Base-by-base conservation (phyloP, 2,329 filamentous ascomycete genomes). In the Penicillium sp. region DNA sequence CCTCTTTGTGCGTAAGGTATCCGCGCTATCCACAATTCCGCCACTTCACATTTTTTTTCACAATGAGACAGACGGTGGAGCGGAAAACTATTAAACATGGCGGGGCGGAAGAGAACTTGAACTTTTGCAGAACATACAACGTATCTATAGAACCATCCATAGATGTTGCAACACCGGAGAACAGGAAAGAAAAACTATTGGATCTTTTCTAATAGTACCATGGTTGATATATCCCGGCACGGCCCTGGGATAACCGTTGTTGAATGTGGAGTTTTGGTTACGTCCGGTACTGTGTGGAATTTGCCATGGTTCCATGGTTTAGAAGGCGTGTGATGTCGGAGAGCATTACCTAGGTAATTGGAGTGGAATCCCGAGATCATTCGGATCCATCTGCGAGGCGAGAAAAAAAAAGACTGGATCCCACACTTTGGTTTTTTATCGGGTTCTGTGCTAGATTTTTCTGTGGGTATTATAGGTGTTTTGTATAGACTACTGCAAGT, bases 171-270 rank as follows among this genome's bases (percentile, higher is more conserved):
- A 47, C 39, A 14, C 18, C 8, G 5, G n/a, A 29, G 35, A 40
- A 20, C 9, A 52, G 43, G 34, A 37, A 26, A 54, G 32, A 16
- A 46, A 37, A 57, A 54, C 43, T 8, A 46, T 53, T 56, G 18
- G 35, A 29, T 31, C 29, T 46, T 40, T 22, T 18, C 37, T 42
- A 16, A 26, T 24, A 32, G 24, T 57, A 61, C 62, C 62, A 59
- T 65, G 62, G 64, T 62, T 62, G 54, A 43, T 59, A 16, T 7
- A 29, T 20, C 24, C 57, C 64, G 64, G 64, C 51, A 60, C 64
- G 62, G 62, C 59, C 64, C 64, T 58, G 18, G 39, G 20, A 61
- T 42, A 64, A 61, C 63, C 62, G 58, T 59, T 64, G 56, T 61
- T 62, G 38, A 52, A 37, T 29, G 64, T 65, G 62, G 64, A 65